Evolutionary conservation across 805 yeast genomes (phyloP), one percentile per base, ranked within the genome.

Genomic region (Wickerhamomyces mucosus): DNA sequence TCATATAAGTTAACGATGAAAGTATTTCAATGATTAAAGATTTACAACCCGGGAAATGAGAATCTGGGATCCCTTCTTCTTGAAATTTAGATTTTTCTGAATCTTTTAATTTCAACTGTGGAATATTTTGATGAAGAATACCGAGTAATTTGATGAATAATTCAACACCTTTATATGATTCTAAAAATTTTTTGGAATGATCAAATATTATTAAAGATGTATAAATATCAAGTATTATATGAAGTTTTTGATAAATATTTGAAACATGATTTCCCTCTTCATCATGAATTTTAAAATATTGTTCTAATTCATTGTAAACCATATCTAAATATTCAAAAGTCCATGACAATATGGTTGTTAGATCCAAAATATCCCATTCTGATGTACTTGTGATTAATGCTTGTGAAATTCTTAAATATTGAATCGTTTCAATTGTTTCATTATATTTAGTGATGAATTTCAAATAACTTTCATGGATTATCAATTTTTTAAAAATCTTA

Each of bases 21-120:
- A 88, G 52, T 0, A 78, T 64, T 43, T 81, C 88, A 18, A 86
- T 68, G 9, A 80, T 56, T 15, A 80, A 56, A 1, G 78, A 67
- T 45, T 84, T 83, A 10, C 75, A 65, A 26, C 72, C 68, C 0
- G 94, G 92, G 38, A 79, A 78, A 15, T 27, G 54, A 42, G 15
- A 59, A 50, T 11, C 62, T 19, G 49, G 55, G 12, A 31, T 34
- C n/a, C 13, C 21, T 6, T 36, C 32, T 3, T 31, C 32, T 9
- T 23, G 21, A 8, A 11, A 19, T 8, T 11, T 31, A 6, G 47
- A 34, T 11, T 42, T 35, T 8, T 43, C 38, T 2, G 49, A 42
- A 27, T 47, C 43, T 16, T 48, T 47, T 26, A 45, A 20, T 32
- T 40, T 40, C 38, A 46, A 30, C 44, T 58, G 44, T 50, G 57